Base-by-base conservation (phyloP, 768 basidiomycete species). In the Podaxis sp. region DNA sequence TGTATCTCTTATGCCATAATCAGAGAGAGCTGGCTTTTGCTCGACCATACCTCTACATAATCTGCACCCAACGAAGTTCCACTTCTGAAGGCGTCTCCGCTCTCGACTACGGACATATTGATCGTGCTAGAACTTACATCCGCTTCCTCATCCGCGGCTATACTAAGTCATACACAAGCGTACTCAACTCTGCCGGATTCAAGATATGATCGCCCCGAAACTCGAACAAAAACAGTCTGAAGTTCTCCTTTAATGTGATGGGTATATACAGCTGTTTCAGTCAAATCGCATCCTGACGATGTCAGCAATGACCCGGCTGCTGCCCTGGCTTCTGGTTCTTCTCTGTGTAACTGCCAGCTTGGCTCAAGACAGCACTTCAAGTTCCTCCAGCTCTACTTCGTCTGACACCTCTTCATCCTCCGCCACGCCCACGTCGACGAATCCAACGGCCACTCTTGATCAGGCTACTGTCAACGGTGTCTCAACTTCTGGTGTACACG, bases 401-500 rank as follows among this genome's bases (percentile, higher is more conserved):
- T 8, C 44, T 20, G 24, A 11, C 17, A 6, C 48, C 20, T 20
- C 17, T 13, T 11, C 30, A 24, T 11, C 53, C 33, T 36, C 53
- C 22, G 51, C 53, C 11, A 44, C 52, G 20, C 52, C 59, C 11
- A 41, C 59, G 17, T n/a, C 48, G 15, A 37, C 58, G 24, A 59
- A 22, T 33, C 59, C 60, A 24, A 62, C 60, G 10, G 60, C 33
- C 17, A 62, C 60, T 13, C 46, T 62, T 7, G 60, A 62, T 37
- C 46, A 54, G 50, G 60, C 60, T 11, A 62, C 53, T 2, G 60
- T 55, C 24, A 55, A 20, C 20, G 60, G 60, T 37, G 17, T 62
- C 60, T 55, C 52, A 11, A 54, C 60, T 11, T 55, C 60, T 26
- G 65, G 61, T 6, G 56, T 65, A 13, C 51, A 67, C 56, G 63